phyloP scores from a whole-genome alignment of 2,329 filamentous ascomycete genomes.

The Fusarium sp. region DNA sequence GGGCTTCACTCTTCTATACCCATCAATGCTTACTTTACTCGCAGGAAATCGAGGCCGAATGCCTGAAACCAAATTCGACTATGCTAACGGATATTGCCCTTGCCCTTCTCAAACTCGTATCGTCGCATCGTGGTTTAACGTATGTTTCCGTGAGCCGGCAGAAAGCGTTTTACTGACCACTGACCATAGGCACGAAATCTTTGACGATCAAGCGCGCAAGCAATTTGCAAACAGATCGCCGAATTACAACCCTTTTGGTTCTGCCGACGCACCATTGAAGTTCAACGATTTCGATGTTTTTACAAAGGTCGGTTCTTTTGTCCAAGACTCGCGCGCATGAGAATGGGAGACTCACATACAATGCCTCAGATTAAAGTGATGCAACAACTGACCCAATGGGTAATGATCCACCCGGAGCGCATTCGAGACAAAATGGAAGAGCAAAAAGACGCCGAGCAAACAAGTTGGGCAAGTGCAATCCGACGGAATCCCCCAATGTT shows the following conservation, averaged over 20 bases:
- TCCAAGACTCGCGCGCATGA: not conserved
- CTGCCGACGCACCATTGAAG: conserved; percentile 74
- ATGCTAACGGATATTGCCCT: conserved; percentile 85
- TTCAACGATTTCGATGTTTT: conserved; percentile 87
- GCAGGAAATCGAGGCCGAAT: conserved; percentile 89
- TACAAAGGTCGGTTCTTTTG: conserved; percentile 72
- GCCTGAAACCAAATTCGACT: conserved; percentile 80
- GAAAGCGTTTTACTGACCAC: conserved; percentile 11
- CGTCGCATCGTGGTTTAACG: conserved; percentile 92
- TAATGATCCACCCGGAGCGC: conserved; percentile 86
- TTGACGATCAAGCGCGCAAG: conserved; percentile 91
- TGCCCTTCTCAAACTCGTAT: conserved; percentile 89
- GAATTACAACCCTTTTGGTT: conserved; percentile 84
- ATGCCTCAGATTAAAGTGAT: conserved; percentile 73
- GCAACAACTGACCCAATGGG: conserved; percentile 90
- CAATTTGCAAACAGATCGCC: conserved; percentile 89
- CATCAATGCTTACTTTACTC: not conserved
- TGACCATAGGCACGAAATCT: conserved; percentile 76
- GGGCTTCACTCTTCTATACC: conserved; percentile 1
- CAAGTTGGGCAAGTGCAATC: conserved; percentile 77
- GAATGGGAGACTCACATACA: not conserved
- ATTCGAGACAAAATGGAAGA: conserved; percentile 89
- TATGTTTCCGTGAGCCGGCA: conserved; percentile 60
- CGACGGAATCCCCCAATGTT: not conserved
- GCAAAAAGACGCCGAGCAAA: conserved; percentile 82